A percentile compares a stretch with the other conserved stretches of the same genome.
phyloP scores from a whole-genome alignment of 768 basidiomycete species.

The Tricholoma matsutake region DNA sequence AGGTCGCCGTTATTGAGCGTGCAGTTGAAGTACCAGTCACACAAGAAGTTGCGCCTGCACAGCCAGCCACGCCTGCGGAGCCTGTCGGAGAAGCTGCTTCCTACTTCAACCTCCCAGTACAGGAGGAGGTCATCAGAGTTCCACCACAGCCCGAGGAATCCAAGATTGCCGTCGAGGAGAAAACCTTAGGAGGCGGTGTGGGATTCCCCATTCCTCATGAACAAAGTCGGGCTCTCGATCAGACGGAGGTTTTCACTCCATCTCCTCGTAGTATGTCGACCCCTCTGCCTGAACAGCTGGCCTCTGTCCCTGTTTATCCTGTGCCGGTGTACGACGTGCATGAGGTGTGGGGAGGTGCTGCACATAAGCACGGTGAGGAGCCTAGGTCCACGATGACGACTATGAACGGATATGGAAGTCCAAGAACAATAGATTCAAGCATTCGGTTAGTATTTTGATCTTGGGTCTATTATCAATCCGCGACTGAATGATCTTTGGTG shows the following conservation, averaged over 20 bases:
- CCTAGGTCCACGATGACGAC: background rate
- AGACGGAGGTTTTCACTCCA: background rate
- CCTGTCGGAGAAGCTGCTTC: constrained; percentile 3
- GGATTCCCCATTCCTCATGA: background rate
- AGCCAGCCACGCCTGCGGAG: constrained; percentile 1
- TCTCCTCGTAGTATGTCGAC: background rate
- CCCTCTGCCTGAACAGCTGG: constrained; percentile 2
- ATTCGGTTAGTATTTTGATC: constrained; percentile 7
- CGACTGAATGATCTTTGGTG: background rate
- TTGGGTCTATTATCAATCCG: background rate
- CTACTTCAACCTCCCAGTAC: constrained; percentile 13
- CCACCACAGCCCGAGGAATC: background rate
- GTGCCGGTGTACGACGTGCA: constrained; percentile 12
- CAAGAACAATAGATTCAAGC: constrained; percentile 13
- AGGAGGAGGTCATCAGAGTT: background rate
- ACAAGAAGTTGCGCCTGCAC: background rate
- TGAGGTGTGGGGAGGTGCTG: constrained; percentile 18
- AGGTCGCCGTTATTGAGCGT: background rate
- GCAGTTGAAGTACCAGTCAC: background rate
- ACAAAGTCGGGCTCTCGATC: background rate
- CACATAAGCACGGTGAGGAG: constrained; percentile 1
- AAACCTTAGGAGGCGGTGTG: background rate
- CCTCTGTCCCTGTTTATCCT: constrained; percentile 7
- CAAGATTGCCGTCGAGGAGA: constrained; percentile 1
- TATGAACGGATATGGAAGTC: constrained; percentile 7